Conservation (phyloP, 2,329 filamentous ascomycete species). For the Exophiala mesophila region DNA sequence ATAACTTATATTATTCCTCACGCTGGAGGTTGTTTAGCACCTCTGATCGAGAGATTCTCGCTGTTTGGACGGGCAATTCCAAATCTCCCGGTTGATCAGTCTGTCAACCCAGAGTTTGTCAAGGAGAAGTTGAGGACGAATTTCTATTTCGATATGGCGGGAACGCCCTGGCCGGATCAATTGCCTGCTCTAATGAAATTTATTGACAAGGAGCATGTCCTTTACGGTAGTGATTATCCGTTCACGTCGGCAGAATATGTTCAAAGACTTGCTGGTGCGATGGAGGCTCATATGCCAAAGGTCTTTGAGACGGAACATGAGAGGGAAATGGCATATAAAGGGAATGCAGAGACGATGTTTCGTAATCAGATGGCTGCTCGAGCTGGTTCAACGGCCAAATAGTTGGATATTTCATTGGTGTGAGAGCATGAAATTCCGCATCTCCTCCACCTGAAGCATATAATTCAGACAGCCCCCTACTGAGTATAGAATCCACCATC, state of each 20-base stretch:
- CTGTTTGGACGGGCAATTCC: constrained; percentile 2
- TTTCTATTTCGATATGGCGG: constrained; percentile 13
- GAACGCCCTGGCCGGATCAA: constrained; percentile 8
- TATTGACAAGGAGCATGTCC: constrained; percentile 3
- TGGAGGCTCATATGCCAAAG: constrained; percentile 2
- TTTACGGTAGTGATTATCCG: constrained; percentile 13
- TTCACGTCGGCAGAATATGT: constrained; percentile 4
- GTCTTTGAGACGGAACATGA: constrained; percentile 2
- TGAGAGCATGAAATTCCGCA: no score
- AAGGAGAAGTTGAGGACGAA: constrained; percentile 3
- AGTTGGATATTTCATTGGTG: no score
- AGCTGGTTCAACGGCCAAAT: no score
- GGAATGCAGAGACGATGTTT: constrained; percentile 7
- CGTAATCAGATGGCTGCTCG: not conserved
- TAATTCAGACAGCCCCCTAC: no score
- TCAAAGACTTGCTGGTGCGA: not conserved
- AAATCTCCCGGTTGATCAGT: not conserved
- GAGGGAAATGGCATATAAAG: constrained; percentile 1
- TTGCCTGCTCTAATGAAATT: constrained; percentile 2
- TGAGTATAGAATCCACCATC: not conserved
- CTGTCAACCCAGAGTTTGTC: constrained; percentile 4
- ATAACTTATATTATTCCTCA: constrained; percentile 48
- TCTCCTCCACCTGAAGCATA: no score
- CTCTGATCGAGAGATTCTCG: constrained; percentile 9
- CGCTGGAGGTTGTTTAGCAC: constrained; percentile 41